Evolutionary conservation across 2,329 filamentous ascomycete genomes (phyloP).

Genomic region (Cladosporium sp.): DNA sequence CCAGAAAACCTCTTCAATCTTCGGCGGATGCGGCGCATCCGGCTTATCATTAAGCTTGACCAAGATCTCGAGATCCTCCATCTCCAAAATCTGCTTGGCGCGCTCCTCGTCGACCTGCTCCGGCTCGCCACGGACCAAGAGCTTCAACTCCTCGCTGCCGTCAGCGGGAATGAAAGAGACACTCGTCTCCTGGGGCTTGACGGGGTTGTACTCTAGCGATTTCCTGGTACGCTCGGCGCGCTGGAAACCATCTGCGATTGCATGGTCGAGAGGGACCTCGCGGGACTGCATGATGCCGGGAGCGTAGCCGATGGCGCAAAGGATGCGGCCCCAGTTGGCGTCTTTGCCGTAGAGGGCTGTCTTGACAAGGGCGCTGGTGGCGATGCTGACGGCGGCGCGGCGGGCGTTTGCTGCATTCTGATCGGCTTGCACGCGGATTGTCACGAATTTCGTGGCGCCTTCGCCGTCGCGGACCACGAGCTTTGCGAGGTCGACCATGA

Average conservation of each 20-base stretch:
- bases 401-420: slow-evolving; percentile 54
- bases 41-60: slow-evolving; percentile 66
- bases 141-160: slow-evolving; percentile 72
- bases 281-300: slow-evolving; percentile 53
- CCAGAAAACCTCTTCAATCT: slow-evolving; percentile 68
- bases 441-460: slow-evolving; percentile 97
- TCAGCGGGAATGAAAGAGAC: slow-evolving; percentile 78
- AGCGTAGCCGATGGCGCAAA: slow-evolving; percentile 88
- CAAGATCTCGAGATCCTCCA: slow-evolving; percentile 76
- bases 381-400: slow-evolving; percentile 82
- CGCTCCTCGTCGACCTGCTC: slow-evolving; percentile 74
- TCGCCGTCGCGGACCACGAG: slow-evolving; percentile 95
- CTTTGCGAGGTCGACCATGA: slow-evolving; percentile 82
- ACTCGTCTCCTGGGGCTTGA: slow-evolving; percentile 69
- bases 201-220: slow-evolving; percentile 42
- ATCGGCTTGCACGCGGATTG: slow-evolving; percentile 67
- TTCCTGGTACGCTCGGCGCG: neutral
- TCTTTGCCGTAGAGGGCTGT: slow-evolving; percentile 96
- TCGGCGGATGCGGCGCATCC: slow-evolving; percentile 37
- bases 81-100: slow-evolving; percentile 74
- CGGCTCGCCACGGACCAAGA: slow-evolving; percentile 77
- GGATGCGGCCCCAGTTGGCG: slow-evolving; percentile 96
- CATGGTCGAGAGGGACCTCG: slow-evolving; percentile 25
- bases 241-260: neutral
- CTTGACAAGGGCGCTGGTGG: slow-evolving; percentile 90